Evolutionary conservation across 805 yeast genomes (phyloP), one percentile per base, ranked within the genome.

Genomic region (Saturnispora besseyi): DNA sequence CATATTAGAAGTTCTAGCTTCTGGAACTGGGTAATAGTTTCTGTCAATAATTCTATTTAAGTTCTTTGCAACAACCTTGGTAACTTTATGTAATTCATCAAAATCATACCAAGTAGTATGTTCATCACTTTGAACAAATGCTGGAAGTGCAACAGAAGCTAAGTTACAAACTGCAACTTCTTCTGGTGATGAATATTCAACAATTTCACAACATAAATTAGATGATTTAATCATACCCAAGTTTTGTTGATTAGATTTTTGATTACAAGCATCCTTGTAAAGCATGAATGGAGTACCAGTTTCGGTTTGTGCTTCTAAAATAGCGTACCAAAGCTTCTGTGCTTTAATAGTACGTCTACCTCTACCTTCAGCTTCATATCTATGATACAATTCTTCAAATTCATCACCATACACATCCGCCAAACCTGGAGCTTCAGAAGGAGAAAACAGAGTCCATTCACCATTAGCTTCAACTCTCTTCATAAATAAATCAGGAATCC

Each of bases 231-330:
- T 78, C 38, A 72, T 64, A 59, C 83, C 83, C 62, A 78, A 69
- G 63, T 78, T 78, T 72, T 77, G 72, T 64, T 78, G 83, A 66
- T 78, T 78, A 49, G 81, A 68, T 65, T 78, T 78, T 56, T 64
- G 57, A 66, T 78, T 78, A 65, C 82, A 78, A 12, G 82, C 78
- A 65, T 78, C 83, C 64, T 78, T 78, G 68, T 78, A 78, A 57
- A 78, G 68, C 82, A 78, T 77, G 68, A 77, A 78, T 42, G 83
- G 83, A 45, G 81, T 77, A 61, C 83, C 83, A 32, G 83, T 78
- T 65, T 78, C 83, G 44, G 82, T 78, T 64, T 78, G 83, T 24
- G 82, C 78, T 61, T 77, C 82, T 61, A 78, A 69, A 46, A 78
- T 75, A 34, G 80, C 69, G 56, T 77, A 76, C 83, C 83, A 78